Evolutionary conservation across 2,329 filamentous ascomycete species (phyloP).

Genomic region (Microascus cirrosus): DNA sequence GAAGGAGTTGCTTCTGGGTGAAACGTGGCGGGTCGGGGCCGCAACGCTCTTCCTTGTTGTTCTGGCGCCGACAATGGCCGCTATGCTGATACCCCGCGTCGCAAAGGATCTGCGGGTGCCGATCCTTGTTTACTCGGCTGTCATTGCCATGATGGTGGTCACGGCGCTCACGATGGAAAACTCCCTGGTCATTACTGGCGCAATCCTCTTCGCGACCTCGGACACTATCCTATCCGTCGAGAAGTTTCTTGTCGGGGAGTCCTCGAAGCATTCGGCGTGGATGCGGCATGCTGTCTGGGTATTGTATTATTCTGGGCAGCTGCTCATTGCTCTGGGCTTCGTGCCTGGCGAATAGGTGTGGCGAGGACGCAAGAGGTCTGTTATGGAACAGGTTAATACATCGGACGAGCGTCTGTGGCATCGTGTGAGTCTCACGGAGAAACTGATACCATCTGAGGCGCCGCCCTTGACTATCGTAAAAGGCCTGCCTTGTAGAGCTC

Average conservation of each 20-base stretch:
- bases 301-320: conserved; percentile 22
- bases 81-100: conserved; percentile 15
- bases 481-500: no score
- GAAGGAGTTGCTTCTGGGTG: conserved; percentile 1
- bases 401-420: no score
- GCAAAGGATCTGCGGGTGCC: conserved; percentile 13
- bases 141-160: conserved; percentile 20
- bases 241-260: conserved; percentile 16
- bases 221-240: conserved; percentile 20
- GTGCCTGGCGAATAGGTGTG: not conserved
- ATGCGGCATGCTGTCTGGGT: conserved; percentile 23
- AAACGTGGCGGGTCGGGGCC: conserved; percentile 9
- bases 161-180: conserved; percentile 15
- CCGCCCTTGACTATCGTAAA: no score
- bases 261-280: conserved; percentile 13
- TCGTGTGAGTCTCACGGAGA: no score
- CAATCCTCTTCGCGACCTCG: conserved; percentile 19
- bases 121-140: conserved; percentile 18
- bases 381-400: no score
- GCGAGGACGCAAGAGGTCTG: no score
- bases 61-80: conserved; percentile 14
- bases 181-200: conserved; percentile 14
- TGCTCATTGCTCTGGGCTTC: conserved; percentile 16
- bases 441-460: no score
- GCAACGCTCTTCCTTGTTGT: conserved; percentile 9